Base-by-base conservation (phyloP, 768 basidiomycete species). In the Boletus edulis region DNA sequence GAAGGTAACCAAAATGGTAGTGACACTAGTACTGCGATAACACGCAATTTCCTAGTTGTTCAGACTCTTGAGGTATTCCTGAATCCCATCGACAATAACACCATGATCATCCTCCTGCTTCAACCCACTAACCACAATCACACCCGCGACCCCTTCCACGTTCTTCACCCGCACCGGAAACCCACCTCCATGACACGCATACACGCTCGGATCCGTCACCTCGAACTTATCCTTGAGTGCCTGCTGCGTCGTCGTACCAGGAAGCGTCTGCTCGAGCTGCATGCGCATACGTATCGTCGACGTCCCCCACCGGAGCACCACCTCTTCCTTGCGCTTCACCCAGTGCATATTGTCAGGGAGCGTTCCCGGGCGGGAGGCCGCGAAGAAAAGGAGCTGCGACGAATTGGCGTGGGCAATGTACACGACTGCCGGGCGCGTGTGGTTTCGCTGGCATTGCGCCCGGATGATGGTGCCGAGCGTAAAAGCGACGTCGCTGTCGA, bases 71-170 rank as follows among this genome's bases (percentile, higher is more conserved):
- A 35, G 34, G 13, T 35, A 35, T 27, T 67, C 59, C 51, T 56
- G 50, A 22, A 71, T 65, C 12, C 66, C 61, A 27, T 72, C 65
- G 12, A 69, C 66, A 13, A 73, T 59, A 35, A 71, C 65, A 7
- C 51, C 56, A 40, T 75, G 72, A 27, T 73, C 70, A 49, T 65
- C 62, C 18, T 68, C 65, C 55, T 68, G 62, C 41, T 49, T 54
- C 47, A 74, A 52, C 10, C 71, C 73, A 39, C 67, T 67, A 1
- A 73, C 73, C 13, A 72, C 71, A n/a, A 74, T 69, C 27, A 69
- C 72, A 0, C 68, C 73, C 2, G 73, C 63, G 8, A 72, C 7
- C 0, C 70, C 69, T 24, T 75, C 71, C n/a, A 73, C 67, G 13
- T 62, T 61, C 55, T 55, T 63, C 37, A 75, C 72, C 22, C 67